Evolutionary conservation across 306 rosid species (phyloP).

Genomic region (Rosa chinensis): DNA sequence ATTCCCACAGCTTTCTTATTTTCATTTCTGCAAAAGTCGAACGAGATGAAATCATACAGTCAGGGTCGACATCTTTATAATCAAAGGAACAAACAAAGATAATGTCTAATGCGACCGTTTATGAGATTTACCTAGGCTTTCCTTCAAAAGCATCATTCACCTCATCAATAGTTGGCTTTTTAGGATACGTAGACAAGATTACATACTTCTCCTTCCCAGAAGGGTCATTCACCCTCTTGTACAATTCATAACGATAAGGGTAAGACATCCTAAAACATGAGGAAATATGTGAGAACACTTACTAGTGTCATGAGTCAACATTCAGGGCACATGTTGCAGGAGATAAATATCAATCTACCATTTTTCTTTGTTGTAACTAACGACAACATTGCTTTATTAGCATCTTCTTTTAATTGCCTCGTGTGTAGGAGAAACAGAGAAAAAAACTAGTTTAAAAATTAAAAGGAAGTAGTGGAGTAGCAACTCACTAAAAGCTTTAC

Average conservation of each 20-base stretch:
- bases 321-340: slow-evolving; percentile 7
- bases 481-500: slow-evolving; percentile 27
- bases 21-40: slow-evolving; percentile 46
- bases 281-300: not conserved
- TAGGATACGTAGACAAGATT: slow-evolving; percentile 53
- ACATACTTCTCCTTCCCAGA: slow-evolving; percentile 69
- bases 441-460: not conserved
- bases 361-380: not conserved
- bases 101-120: not conserved
- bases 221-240: slow-evolving; percentile 80
- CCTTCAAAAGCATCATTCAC: slow-evolving; percentile 68
- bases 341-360: not conserved
- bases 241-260: slow-evolving; percentile 71
- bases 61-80: slow-evolving; percentile 1
- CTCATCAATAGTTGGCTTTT: slow-evolving; percentile 67
- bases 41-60: slow-evolving; percentile 22
- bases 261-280: slow-evolving; percentile 52
- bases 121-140: slow-evolving; percentile 53
- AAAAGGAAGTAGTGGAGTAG: not conserved
- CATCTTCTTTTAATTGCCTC: not conserved
- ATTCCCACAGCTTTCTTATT: slow-evolving; percentile 55
- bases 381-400: not conserved
- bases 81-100: slow-evolving; percentile 5
- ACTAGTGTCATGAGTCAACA: not conserved
- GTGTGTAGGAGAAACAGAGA: not conserved